Evolutionary conservation across 163 green algal species (phyloP).

Genomic region (Scenedesmus sp.): DNA sequence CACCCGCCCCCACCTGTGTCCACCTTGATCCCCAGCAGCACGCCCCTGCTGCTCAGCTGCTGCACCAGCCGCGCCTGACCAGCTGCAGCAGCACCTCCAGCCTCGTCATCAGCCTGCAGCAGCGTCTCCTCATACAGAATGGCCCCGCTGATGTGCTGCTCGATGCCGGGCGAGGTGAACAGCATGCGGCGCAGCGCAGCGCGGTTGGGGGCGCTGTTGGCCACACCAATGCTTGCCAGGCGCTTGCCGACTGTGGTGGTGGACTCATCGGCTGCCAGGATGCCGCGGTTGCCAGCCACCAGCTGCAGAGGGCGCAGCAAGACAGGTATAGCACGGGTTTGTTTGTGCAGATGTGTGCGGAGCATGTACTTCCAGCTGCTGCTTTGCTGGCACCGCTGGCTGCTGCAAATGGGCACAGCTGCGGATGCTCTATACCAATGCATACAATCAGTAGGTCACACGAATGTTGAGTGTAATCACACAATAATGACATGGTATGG

Average conservation of each 20-base stretch:
- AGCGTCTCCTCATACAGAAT: conserved; percentile 86
- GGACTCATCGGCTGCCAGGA: conserved; percentile 92
- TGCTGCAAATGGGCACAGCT: no score
- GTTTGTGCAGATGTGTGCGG: background rate
- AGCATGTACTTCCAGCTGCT: background rate
- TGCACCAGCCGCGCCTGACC: conserved; percentile 59
- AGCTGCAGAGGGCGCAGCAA: background rate
- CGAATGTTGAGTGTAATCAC: no score
- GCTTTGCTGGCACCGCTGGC: background rate
- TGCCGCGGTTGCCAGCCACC: conserved; percentile 73
- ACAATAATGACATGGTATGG: no score
- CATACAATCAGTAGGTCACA: no score
- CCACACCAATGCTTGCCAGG: conserved; percentile 56
- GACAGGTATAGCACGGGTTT: background rate
- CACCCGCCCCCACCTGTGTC: conserved; percentile 64
- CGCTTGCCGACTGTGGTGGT: conserved; percentile 90
- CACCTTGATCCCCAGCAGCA: conserved; percentile 82
- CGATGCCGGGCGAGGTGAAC: conserved; percentile 46
- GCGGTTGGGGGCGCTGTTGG: background rate
- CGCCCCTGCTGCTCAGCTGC: conserved; percentile 49
- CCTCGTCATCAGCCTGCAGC: conserved; percentile 50
- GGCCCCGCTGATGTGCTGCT: conserved; percentile 62
- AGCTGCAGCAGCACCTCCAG: background rate
- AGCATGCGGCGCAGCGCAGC: conserved; percentile 10
- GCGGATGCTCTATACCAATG: no score